These are phyloP conservation scores for Coemansia sp. DNA, from an alignment of 192 early-diverging fungal species.

Conservation along the genomic window DNA sequence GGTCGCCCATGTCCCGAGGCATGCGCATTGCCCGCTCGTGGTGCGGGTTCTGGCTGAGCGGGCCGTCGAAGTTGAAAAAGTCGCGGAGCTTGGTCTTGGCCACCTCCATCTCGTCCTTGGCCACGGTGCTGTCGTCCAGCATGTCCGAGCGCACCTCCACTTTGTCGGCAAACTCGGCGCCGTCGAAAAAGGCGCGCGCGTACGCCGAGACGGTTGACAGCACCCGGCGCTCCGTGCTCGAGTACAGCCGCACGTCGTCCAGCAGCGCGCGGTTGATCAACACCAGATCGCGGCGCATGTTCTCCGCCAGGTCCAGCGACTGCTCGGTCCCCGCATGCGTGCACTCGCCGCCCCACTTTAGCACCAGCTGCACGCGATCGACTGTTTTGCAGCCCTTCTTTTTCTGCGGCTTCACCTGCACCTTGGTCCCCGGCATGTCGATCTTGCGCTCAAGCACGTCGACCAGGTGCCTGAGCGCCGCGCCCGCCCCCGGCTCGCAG, in stretches of 20 bases:
- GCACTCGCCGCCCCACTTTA: slow-evolving; percentile 97
- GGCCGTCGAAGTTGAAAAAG: slow-evolving; percentile 54
- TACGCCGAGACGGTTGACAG: slow-evolving; percentile 73
- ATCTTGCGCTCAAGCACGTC: slow-evolving; percentile 78
- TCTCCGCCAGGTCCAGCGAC: slow-evolving; percentile 85
- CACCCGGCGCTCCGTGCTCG: slow-evolving; percentile 84
- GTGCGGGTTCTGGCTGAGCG: slow-evolving; percentile 25
- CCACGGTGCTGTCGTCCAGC: slow-evolving; percentile 91
- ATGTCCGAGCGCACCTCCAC: slow-evolving; percentile 80
- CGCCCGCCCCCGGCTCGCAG: slow-evolving; percentile 38
- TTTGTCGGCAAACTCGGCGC: slow-evolving; percentile 45
- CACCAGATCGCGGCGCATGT: slow-evolving; percentile 83
- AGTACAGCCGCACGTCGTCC: slow-evolving; percentile 81
- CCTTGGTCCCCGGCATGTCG: slow-evolving; percentile 82
- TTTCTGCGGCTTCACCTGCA: slow-evolving; percentile 81
- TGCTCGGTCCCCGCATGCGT: slow-evolving; percentile 91
- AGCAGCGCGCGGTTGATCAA: slow-evolving; percentile 85
- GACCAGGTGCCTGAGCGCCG: slow-evolving; percentile 65
- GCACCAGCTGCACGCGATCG: slow-evolving; percentile 70
- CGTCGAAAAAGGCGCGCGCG: slow-evolving; percentile 50
- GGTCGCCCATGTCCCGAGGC: slow-evolving; percentile 30
- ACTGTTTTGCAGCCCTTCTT: slow-evolving; percentile 46
- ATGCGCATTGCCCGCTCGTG: slow-evolving; percentile 14
- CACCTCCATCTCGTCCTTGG: slow-evolving; percentile 88
- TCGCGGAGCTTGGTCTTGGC: slow-evolving; percentile 75